phyloP scores from a whole-genome alignment of 2,329 filamentous ascomycete genomes.

The Fusarium longipes region DNA sequence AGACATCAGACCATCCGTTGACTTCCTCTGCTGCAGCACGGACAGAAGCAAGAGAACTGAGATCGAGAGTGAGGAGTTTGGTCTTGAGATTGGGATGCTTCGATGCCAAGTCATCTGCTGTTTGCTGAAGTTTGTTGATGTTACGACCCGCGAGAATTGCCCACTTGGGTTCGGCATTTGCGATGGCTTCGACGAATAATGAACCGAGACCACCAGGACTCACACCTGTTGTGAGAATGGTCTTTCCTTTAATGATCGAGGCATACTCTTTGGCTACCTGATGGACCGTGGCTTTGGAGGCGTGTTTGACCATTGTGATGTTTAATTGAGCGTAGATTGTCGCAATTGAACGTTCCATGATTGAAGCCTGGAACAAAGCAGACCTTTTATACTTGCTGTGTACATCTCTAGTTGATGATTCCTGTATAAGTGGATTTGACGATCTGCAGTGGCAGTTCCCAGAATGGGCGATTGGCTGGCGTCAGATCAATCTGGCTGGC shows the following conservation, averaged over 20 bases:
- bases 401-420: background rate
- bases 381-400: background rate
- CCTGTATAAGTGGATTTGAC: background rate
- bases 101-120: background rate
- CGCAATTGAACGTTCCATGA: no score
- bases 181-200: slow-evolving; percentile 1
- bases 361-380: background rate
- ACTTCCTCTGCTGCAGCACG: slow-evolving; percentile 5
- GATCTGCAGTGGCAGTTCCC: background rate
- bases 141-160: slow-evolving; percentile 13
- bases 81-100: background rate
- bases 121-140: slow-evolving; percentile 10
- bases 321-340: background rate
- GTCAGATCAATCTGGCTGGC: slow-evolving; percentile 6
- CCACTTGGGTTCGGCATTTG: background rate
- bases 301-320: slow-evolving; percentile 3
- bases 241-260: slow-evolving; percentile 11
- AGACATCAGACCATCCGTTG: background rate
- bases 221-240: slow-evolving; percentile 9
- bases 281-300: slow-evolving; percentile 1
- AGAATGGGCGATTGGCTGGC: background rate
- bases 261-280: slow-evolving; percentile 13
- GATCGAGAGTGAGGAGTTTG: background rate
- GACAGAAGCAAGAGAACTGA: slow-evolving; percentile 3
- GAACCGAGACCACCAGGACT: slow-evolving; percentile 15